These are phyloP conservation scores for Tuber calosporum DNA, from an alignment of 495 filamentous ascomycete genomes.

Conservation along the genomic window DNA sequence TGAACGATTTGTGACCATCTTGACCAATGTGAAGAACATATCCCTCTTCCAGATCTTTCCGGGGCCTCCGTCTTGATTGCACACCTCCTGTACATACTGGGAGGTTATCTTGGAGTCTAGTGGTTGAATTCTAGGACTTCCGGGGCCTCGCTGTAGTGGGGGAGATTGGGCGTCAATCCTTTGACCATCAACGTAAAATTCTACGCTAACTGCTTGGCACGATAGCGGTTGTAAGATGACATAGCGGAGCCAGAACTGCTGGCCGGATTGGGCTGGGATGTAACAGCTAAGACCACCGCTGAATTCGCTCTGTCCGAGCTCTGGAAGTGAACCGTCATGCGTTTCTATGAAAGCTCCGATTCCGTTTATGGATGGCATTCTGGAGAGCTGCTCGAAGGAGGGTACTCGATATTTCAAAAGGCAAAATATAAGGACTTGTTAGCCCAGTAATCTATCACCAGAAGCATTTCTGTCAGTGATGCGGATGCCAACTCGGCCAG, in stretches of 20 bases:
- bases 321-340: slow-evolving; percentile 31
- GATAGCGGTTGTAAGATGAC: slow-evolving; percentile 23
- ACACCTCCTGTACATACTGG: slow-evolving; percentile 19
- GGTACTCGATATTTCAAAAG: not conserved
- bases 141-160: slow-evolving; percentile 7
- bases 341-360: slow-evolving; percentile 28
- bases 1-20: not conserved
- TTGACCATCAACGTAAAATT: slow-evolving; percentile 36
- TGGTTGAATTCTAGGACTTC: slow-evolving; percentile 20
- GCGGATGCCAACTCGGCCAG: not conserved
- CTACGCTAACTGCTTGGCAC: slow-evolving; percentile 23
- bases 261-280: slow-evolving; percentile 33
- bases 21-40: slow-evolving; percentile 32
- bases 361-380: slow-evolving; percentile 37
- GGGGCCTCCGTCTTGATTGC: not conserved
- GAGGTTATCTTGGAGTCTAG: slow-evolving; percentile 34
- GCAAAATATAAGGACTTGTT: not conserved
- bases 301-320: slow-evolving; percentile 24
- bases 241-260: slow-evolving; percentile 38
- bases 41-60: slow-evolving; percentile 28
- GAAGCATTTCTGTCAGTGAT: not conserved
- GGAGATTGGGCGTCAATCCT: slow-evolving; percentile 35
- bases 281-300: slow-evolving; percentile 34
- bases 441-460: not conserved
- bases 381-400: not conserved